Evolutionary conservation across 2,329 filamentous ascomycete species (phyloP), one percentile per base, ranked within the genome.

Genomic region (Cytospora paraplurivora): DNA sequence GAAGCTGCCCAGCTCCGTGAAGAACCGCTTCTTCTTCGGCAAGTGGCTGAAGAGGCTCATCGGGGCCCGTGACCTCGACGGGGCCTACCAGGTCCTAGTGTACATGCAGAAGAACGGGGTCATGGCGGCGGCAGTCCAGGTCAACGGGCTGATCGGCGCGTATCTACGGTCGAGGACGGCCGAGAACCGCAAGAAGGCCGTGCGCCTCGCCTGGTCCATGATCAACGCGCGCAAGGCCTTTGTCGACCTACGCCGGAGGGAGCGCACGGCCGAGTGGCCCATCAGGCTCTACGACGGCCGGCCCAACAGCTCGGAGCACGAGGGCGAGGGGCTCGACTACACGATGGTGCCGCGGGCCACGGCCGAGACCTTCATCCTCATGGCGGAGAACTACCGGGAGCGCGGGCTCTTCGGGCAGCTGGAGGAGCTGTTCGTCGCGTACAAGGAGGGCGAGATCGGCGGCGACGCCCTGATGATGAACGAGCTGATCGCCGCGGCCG

Each of bases 41-140:
- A 93, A 92, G 70, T 97, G 93, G 93, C 83, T 96, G 71, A 94
- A 94, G 75, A 87, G 90, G 56, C 84, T 96, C 10, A 90, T 96
- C 62, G 88, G 88, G 17, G 85, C 88, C 63, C 87, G 87, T 2
- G 85, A 92, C 67, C 76, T 91, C 15, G 84, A 90, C 62, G 89
- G 88, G 1, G 91, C 92, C 3, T 81, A 85, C 59, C 85, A 86
- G 65, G 91, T 96, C 10, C 79, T 95, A 34, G 83, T 89, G 15
- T 82, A 93, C 67, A 94, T 96, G 89, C 86, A 88, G 69, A 80
- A 84, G 59, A 85, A 84, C 69, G 86, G 87, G 1, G 83, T 93
- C 38, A 80, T 81, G 63, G 87, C 91, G 2, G 86, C 90, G 49
- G 80, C 90, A 1, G 88, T 90, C 58, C 91, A 96, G 68, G 81